phyloP scores from a whole-genome alignment of 257 asterid genomes.

The Echites panduratus region DNA sequence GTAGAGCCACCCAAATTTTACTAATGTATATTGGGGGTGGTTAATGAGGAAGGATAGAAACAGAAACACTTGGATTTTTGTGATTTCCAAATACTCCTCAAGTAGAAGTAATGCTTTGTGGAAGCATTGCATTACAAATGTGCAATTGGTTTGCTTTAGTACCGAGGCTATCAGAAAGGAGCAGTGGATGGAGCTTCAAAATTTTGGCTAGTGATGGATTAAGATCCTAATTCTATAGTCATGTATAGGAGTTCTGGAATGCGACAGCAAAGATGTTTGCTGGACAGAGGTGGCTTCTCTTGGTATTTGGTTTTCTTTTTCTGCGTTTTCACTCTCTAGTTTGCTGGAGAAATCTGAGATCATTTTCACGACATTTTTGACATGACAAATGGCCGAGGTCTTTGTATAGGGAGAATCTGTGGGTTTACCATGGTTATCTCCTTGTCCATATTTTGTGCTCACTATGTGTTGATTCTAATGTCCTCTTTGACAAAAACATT shows the following conservation, averaged over 20 bases:
- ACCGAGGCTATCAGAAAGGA: conserved; percentile 26
- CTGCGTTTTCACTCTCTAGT: conserved; percentile 23
- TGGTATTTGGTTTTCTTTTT: conserved; percentile 19
- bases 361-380: conserved; percentile 15
- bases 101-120: conserved; percentile 35
- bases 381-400: neutral
- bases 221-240: conserved; percentile 26
- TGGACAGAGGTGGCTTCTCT: conserved; percentile 28
- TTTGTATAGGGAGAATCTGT: conserved; percentile 3
- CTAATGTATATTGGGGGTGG: conserved; percentile 61
- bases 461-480: neutral
- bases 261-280: conserved; percentile 26
- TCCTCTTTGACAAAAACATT: neutral
- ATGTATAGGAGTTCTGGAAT: conserved; percentile 33
- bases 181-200: conserved; percentile 63
- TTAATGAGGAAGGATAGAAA: conserved; percentile 27
- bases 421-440: neutral
- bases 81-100: conserved; percentile 29
- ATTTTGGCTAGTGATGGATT: conserved; percentile 47
- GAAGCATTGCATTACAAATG: conserved; percentile 26
- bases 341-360: conserved; percentile 11
- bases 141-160: conserved; percentile 16
- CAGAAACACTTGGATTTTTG: conserved; percentile 23
- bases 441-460: conserved; percentile 5
- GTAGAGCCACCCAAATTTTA: conserved; percentile 49